Percentiles rank a stretch among this genome's conserved stretches.
These are phyloP conservation scores for Brasenia schreberi DNA, from an alignment of 164 flowering plant species.

Conservation along the genomic window DNA sequence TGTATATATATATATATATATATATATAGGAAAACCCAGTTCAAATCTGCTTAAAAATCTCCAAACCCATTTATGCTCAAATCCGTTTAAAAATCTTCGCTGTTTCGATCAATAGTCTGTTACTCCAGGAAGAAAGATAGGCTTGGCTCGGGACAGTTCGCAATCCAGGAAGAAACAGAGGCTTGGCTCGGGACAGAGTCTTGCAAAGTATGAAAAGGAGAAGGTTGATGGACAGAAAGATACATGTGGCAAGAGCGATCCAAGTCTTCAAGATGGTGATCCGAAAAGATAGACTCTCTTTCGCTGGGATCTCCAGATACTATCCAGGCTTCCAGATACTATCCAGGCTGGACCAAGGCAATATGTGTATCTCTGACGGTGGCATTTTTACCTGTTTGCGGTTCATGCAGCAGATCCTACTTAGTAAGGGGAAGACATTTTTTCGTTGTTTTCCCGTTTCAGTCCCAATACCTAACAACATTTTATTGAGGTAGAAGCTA, in stretches of 20 bases:
- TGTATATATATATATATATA: not conserved
- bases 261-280: not conserved
- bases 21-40: not conserved
- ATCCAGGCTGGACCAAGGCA: constrained; percentile 22
- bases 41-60: not conserved
- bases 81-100: no score
- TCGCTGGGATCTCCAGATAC: constrained; percentile 19
- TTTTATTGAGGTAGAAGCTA: no score
- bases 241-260: constrained; percentile 16
- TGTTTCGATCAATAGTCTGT: no score
- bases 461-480: no score
- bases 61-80: not conserved
- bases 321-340: no score
- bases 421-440: no score
- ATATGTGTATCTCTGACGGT: constrained; percentile 85
- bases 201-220: constrained; percentile 93
- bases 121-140: no score
- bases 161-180: constrained; percentile 76
- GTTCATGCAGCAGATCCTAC: constrained; percentile 20
- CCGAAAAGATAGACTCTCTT: not conserved
- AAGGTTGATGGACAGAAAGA: constrained; percentile 71
- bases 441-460: no score
- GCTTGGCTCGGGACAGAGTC: constrained; percentile 97
- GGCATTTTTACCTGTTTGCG: constrained; percentile 62
- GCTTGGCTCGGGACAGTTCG: constrained; percentile 52